A percentile compares a stretch with the other conserved stretches of the same genome.
phyloP scores from a whole-genome alignment of 192 early-diverging fungal genomes.

The Cladochytrium replicatum region DNA sequence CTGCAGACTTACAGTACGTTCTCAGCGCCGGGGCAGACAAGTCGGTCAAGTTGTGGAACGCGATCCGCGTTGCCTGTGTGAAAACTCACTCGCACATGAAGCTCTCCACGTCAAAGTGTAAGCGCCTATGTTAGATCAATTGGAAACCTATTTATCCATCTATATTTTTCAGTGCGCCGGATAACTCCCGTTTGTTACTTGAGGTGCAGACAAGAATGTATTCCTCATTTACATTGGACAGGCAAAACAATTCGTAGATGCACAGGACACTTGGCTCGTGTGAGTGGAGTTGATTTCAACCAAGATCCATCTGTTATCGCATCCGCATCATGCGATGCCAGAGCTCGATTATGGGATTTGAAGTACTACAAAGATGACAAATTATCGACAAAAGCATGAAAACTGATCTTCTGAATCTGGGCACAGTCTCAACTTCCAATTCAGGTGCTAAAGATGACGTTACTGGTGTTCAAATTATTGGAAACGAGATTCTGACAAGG shows the following conservation, averaged over 20 bases:
- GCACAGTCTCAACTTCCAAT: constrained; percentile 46
- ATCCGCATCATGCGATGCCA: constrained; percentile 72
- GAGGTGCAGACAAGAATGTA: constrained; percentile 71
- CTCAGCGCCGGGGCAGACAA: constrained; percentile 74
- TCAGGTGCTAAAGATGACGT: constrained; percentile 85
- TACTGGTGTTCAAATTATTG: constrained; percentile 58
- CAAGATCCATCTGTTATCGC: constrained; percentile 62
- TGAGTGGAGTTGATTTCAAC: constrained; percentile 80
- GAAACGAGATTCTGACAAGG: constrained; percentile 66
- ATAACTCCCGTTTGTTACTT: constrained; percentile 60
- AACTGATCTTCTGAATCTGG: too few species aligned
- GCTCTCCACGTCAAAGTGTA: constrained; percentile 63
- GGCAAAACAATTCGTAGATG: constrained; percentile 64
- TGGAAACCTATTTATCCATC: not conserved
- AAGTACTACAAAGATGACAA: not conserved
- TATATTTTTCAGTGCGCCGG: constrained; percentile 10
- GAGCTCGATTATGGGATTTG: constrained; percentile 67
- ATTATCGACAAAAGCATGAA: too few species aligned
- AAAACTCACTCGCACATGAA: constrained; percentile 79
- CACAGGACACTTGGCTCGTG: constrained; percentile 68
- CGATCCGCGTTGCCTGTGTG: constrained; percentile 53
- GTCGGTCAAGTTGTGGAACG: constrained; percentile 43
- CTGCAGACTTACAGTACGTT: constrained; percentile 66
- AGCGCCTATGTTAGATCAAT: constrained; percentile 1
- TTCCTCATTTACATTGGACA: constrained; percentile 79